Evolutionary conservation across 2,329 filamentous ascomycete species (phyloP).

Genomic region (Fusarium setosum): DNA sequence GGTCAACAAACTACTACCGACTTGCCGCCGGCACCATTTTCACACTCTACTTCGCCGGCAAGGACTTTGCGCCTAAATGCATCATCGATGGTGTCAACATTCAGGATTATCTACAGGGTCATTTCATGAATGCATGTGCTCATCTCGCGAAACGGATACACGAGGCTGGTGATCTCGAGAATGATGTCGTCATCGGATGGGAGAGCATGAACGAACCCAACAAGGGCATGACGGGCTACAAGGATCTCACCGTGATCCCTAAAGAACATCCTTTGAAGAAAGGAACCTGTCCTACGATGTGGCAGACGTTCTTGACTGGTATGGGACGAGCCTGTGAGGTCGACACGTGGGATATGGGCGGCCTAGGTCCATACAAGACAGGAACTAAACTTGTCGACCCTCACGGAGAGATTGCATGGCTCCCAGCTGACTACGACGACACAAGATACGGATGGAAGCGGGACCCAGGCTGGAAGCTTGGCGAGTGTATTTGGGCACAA

Average conservation of each 20-base stretch:
- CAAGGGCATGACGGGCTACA: constrained; percentile 84
- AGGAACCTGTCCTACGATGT: constrained; percentile 91
- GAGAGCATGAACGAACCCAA: constrained; percentile 97
- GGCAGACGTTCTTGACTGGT: constrained; percentile 93
- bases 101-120: constrained; percentile 91
- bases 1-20: constrained; percentile 96
- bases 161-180: constrained; percentile 88
- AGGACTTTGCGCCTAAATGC: constrained; percentile 93
- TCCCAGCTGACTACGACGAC: constrained; percentile 86
- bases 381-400: constrained; percentile 88
- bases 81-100: constrained; percentile 96
- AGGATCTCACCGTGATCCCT: constrained; percentile 84
- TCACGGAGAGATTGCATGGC: constrained; percentile 85
- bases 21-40: constrained; percentile 91
- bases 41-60: constrained; percentile 91
- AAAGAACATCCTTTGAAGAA: constrained; percentile 91
- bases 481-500: constrained; percentile 97
- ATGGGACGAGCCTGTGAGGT: constrained; percentile 91
- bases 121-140: constrained; percentile 83
- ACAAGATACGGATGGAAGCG: constrained; percentile 90
- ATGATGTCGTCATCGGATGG: constrained; percentile 92
- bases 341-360: constrained; percentile 92
- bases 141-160: constrained; percentile 87
- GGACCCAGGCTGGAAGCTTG: constrained; percentile 88
- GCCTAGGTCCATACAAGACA: constrained; percentile 90